These are phyloP conservation scores for Coniosporium tulheliwenetii DNA, from an alignment of 2,329 filamentous ascomycete species.

Conservation along the genomic window DNA sequence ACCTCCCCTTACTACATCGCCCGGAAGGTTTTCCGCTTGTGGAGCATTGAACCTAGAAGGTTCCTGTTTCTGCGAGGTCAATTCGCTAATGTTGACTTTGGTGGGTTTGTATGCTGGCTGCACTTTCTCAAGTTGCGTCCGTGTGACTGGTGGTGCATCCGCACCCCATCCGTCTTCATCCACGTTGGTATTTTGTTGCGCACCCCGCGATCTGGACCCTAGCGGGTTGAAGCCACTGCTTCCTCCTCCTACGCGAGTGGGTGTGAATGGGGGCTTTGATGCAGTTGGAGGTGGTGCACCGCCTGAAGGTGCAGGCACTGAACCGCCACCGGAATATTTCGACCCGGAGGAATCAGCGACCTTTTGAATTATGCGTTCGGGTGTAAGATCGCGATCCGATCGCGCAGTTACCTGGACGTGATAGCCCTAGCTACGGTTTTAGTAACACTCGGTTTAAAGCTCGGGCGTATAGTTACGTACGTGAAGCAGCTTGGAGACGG, in stretches of 20 bases:
- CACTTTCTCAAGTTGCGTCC: conserved; percentile 82
- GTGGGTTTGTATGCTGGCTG: conserved; percentile 86
- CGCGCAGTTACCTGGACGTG: conserved; percentile 95
- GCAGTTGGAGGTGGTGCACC: conserved; percentile 55
- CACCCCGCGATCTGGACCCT: conserved; percentile 43
- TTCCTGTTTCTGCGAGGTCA: conserved; percentile 58
- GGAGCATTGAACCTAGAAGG: conserved; percentile 44
- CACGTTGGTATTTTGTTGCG: conserved; percentile 36
- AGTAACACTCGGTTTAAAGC: conserved; percentile 1
- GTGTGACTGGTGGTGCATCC: conserved; percentile 81
- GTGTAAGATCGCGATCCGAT: conserved; percentile 74
- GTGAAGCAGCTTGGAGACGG: conserved; percentile 83
- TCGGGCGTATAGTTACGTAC: conserved; percentile 24
- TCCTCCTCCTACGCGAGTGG: conserved; percentile 45
- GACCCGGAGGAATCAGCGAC: conserved; percentile 87
- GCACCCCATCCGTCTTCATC: conserved; percentile 88
- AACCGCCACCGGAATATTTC: conserved; percentile 67
- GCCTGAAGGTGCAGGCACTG: conserved; percentile 31
- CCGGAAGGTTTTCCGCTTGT: conserved; percentile 25
- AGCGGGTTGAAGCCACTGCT: conserved; percentile 50
- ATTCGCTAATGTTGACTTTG: conserved; percentile 81
- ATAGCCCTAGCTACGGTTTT: conserved; percentile 46
- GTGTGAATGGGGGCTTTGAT: conserved; percentile 85
- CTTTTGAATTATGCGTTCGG: conserved; percentile 80
- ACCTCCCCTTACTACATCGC: conserved; percentile 63